These are phyloP conservation scores for Chaetomium olivaceum DNA, from an alignment of 2,329 filamentous ascomycete genomes.

Conservation along the genomic window DNA sequence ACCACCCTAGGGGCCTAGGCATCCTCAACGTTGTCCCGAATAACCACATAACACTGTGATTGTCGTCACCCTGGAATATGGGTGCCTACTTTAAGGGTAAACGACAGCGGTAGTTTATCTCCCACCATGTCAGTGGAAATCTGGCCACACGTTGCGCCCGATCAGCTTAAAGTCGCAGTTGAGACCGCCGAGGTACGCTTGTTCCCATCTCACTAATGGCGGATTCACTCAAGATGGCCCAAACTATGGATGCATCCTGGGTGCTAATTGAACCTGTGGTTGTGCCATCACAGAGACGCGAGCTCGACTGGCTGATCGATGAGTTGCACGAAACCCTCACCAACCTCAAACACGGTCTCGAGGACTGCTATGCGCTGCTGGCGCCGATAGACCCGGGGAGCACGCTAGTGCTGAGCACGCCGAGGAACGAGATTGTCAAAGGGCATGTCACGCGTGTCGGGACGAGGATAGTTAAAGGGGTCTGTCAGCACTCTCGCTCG, in stretches of 20 bases:
- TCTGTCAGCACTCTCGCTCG: conserved; percentile 47
- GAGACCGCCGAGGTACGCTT: conserved; percentile 51
- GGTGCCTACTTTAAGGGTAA: conserved; percentile 31
- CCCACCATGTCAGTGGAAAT: conserved; percentile 57
- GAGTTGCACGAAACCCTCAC: conserved; percentile 52
- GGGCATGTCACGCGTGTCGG: conserved; percentile 89
- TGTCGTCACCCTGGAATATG: conserved; percentile 26
- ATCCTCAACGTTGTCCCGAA: conserved; percentile 2
- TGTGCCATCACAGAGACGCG: conserved; percentile 45
- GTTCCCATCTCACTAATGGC: not conserved
- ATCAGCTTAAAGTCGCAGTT: conserved; percentile 52
- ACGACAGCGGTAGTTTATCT: conserved; percentile 19
- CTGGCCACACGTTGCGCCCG: conserved; percentile 56
- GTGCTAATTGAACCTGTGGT: conserved; percentile 37
- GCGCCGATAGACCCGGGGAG: conserved; percentile 81
- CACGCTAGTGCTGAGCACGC: conserved; percentile 85
- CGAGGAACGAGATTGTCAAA: conserved; percentile 86
- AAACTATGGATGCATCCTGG: conserved; percentile 26
- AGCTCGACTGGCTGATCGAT: conserved; percentile 56
- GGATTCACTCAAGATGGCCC: not conserved
- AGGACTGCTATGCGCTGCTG: conserved; percentile 86
- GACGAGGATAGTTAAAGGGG: conserved; percentile 87
- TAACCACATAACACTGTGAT: not conserved
- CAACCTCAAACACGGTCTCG: conserved; percentile 65
- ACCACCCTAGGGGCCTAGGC: conserved; percentile 26